Evolutionary conservation across 1,284 basidiomycete genomes (phyloP), one percentile per base, ranked within the genome.

Genomic region (Athelia psychrophila): DNA sequence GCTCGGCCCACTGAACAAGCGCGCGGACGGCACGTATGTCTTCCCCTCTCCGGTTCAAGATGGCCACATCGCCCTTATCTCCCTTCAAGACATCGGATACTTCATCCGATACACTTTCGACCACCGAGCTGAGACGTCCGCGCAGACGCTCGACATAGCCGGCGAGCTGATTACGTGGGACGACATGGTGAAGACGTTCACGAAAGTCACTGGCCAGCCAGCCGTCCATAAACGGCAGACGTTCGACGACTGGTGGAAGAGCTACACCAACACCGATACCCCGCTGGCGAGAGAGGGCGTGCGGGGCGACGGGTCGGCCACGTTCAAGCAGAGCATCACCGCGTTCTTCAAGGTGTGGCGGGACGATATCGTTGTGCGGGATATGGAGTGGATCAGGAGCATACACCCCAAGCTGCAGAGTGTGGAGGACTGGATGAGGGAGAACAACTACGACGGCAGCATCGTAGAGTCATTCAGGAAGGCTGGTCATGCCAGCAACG

Each of bases 81-180:
- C 74, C 2, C 67, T 79, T n/a, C 55, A 60, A n/a, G 77, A 78
- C 57, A 57, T 79, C 24, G 77, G 72, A 33, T 77, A 70, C 67
- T 79, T 73, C 67, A 73, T 70, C 13, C 68, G 75, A 22, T 77
- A 74, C 57, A 72, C 71, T 1, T 76, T 79, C 60, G 75, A 77
- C 58, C 62, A 78, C 54, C 73, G 72, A 36, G 60, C 55, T 8
- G 58, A 64, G 45, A 71, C 68, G 3, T 76, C 74, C 3, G 71
- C 67, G 1, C 63, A 66, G 48, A 70, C 77, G 16, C 64, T 77
- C 42, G 63, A 70, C 52, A 59, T 77, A 51, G 73, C 71, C 2
- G 74, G 70, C 46, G 74, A 80, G 51, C 59, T 69, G 51, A 74
- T 79, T 20, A 65, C 63, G 6, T 76, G 74, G 72, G 69, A 76